phyloP scores from a whole-genome alignment of 2,329 filamentous ascomycete genomes.

The Chrysosporium keratinophilum region DNA sequence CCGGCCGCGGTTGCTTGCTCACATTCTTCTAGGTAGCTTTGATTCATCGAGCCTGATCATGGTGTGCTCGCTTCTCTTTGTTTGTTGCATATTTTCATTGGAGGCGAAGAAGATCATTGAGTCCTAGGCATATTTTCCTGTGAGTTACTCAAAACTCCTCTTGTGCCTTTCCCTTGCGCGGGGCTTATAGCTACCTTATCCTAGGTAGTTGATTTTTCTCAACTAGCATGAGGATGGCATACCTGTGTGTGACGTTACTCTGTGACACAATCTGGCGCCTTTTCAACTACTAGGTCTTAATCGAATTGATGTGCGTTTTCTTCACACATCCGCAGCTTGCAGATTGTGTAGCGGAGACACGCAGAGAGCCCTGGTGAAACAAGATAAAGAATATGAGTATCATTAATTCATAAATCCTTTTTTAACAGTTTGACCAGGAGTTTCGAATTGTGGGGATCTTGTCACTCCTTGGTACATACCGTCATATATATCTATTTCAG shows the following conservation, averaged over 20 bases:
- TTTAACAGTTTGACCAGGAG: constrained; percentile 8
- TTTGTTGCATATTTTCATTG: constrained; percentile 5
- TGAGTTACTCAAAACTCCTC: constrained; percentile 6
- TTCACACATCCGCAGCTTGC: constrained; percentile 16
- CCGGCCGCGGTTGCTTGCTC: constrained; percentile 10
- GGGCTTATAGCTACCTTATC: constrained; percentile 6
- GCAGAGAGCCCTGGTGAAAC: constrained; percentile 27
- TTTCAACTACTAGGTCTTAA: background rate
- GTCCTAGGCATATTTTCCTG: background rate
- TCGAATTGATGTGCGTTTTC: constrained; percentile 5
- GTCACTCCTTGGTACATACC: constrained; percentile 4
- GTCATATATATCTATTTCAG: constrained; percentile 8
- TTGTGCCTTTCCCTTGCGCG: background rate
- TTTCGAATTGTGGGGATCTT: constrained; percentile 15
- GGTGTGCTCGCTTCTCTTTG: constrained; percentile 2
- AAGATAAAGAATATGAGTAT: constrained; percentile 20
- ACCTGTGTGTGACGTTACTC: constrained; percentile 30
- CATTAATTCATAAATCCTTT: constrained; percentile 16
- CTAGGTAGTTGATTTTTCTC: constrained; percentile 1
- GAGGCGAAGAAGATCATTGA: background rate
- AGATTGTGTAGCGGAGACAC: constrained; percentile 25
- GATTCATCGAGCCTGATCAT: constrained; percentile 2
- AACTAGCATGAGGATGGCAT: constrained; percentile 9
- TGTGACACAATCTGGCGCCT: constrained; percentile 23
- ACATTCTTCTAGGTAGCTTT: constrained; percentile 1